A percentile compares a stretch with the other conserved stretches of the same genome.
phyloP scores from a whole-genome alignment of 2,329 filamentous ascomycete genomes.

The Zalaria sp. region DNA sequence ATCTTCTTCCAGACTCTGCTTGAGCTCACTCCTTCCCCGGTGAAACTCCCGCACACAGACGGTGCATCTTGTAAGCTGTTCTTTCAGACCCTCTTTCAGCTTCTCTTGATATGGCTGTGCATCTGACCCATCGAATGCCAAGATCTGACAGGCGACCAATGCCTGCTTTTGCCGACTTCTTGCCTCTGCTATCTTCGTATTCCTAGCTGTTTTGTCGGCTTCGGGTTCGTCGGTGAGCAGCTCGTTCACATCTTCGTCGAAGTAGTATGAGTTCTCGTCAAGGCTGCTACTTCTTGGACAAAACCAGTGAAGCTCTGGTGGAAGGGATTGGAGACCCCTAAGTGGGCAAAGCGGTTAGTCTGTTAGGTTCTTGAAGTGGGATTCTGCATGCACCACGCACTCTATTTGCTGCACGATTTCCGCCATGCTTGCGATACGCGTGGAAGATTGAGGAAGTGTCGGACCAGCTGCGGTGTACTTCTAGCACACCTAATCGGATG shows the following conservation, averaged over 20 bases:
- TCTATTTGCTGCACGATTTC: no score
- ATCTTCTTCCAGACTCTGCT: conserved; percentile 23
- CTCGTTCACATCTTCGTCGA: conserved; percentile 29
- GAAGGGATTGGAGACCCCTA: conserved; percentile 17
- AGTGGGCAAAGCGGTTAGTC: no score
- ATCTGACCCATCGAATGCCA: conserved; percentile 33
- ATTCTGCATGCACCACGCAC: no score
- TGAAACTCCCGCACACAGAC: conserved; percentile 36
- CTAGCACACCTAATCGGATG: no score
- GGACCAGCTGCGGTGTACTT: no score
- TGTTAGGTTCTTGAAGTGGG: no score
- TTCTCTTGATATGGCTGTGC: conserved; percentile 27
- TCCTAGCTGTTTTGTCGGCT: conserved; percentile 11
- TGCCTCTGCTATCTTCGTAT: conserved; percentile 22
- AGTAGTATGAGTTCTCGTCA: conserved; percentile 22
- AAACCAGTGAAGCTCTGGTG: conserved; percentile 30
- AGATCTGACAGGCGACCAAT: conserved; percentile 28
- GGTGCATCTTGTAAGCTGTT: conserved; percentile 31
- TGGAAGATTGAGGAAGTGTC: no score
- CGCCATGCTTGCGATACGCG: no score
- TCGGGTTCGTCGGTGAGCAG: conserved; percentile 10
- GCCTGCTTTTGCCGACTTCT: conserved; percentile 25
- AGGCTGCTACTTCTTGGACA: conserved; percentile 27
- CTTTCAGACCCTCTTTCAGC: conserved; percentile 23
- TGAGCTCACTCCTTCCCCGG: conserved; percentile 26